Base-by-base conservation (phyloP, 768 basidiomycete species). In the Clathrus columnatus region DNA sequence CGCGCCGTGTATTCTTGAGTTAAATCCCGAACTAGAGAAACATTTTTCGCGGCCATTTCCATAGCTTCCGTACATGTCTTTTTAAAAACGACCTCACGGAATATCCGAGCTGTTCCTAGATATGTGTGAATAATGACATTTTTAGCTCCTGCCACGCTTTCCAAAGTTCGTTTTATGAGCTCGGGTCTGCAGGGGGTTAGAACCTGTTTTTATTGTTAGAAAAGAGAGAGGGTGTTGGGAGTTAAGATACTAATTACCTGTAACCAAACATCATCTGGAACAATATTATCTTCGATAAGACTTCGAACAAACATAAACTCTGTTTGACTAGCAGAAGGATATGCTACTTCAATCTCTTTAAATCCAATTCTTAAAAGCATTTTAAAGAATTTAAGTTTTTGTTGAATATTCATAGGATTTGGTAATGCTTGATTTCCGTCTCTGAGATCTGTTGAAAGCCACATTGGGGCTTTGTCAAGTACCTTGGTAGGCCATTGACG, bases 341-440 rank as follows among this genome's bases (percentile, higher is more conserved):
- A 76, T 29, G 73, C 73, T 7, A 74, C 70, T 63, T 76, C 75
- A 55, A 75, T 75, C 62, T 76, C 74, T 61, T 75, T 76, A 69
- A 73, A 73, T 18, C 73, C 72, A 57, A 72, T 67, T 57, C 72
- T 68, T 29, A 70, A 63, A 20, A 76, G 69, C 62, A 71, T 72
- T 64, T 70, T 64, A 68, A 80, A 80, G 65, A 81, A 74, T 45
- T 74, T 73, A 43, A 75, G 68, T 62, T 81, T 81, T 51, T 75
- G 75, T 28, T 66, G 65, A 45, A 70, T 67, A 20, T 65, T 70
- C 75, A 76, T 76, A 30, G 75, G 75, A 62, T 76, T 75, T 26
- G 73, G 73, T 8, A 74, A 69, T 54, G 67, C 65, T 64, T 76
- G 75, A 63, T 76, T 76, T n/a, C 75, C 75, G 60, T 76, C 75